A percentile compares a stretch with the other conserved stretches of the same genome.
Conservation (phyloP, 495 filamentous ascomycete genomes). For the Penicillium antarcticum region DNA sequence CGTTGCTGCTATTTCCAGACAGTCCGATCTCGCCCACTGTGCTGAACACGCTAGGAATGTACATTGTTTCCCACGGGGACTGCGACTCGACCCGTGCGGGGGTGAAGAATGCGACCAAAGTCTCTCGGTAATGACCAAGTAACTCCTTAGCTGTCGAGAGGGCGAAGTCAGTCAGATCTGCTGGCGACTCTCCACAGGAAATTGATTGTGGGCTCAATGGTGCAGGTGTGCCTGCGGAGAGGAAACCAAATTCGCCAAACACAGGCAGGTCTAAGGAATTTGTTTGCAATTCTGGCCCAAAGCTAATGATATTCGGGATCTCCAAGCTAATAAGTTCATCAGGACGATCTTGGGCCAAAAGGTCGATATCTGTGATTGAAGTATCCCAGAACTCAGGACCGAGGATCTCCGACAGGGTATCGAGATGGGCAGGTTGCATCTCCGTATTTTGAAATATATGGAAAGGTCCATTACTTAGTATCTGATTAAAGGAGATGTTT, state of each 20-base stretch:
- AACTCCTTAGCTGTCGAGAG: background rate
- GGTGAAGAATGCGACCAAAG: background rate
- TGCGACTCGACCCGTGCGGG: background rate
- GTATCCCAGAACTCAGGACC: background rate
- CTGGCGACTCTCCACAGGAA: background rate
- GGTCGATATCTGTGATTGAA: background rate
- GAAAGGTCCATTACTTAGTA: background rate
- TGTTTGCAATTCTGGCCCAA: background rate
- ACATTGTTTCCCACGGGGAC: slow-evolving; percentile 3
- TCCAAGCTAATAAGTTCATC: background rate
- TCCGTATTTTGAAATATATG: background rate
- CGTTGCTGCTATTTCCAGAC: background rate
- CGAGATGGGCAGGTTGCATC: background rate
- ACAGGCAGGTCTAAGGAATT: too few relatives aligned
- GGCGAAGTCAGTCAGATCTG: background rate
- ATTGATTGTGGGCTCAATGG: too few relatives aligned
- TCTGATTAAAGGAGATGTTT: background rate
- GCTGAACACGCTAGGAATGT: slow-evolving; percentile 1
- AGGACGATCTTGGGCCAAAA: background rate
- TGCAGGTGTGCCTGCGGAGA: too few relatives aligned
- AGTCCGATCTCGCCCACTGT: background rate
- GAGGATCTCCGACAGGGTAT: background rate
- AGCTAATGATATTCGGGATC: background rate
- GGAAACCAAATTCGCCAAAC: too few relatives aligned
- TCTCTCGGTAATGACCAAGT: background rate